Evolutionary conservation across 768 basidiomycete species (phyloP), one percentile per base, ranked within the genome.

Genomic region (Neoboletus subvelutipes): DNA sequence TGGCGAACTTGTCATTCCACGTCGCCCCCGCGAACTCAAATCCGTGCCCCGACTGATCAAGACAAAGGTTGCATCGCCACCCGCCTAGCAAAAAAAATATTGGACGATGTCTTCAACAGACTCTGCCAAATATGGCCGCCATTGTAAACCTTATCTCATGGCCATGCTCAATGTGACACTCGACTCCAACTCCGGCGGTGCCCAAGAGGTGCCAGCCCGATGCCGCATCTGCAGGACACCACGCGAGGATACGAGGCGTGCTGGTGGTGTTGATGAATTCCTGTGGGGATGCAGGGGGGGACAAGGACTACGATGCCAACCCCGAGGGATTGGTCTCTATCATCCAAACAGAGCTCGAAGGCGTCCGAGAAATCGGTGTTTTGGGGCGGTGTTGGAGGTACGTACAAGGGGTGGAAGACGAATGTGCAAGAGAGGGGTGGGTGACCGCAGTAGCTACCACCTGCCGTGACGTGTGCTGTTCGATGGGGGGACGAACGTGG

Each of bases 251-350:
- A 90, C 83, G 87, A 52, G 59, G 67, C n/a, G 69, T 85, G 0
- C 95, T 94, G 0, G 86, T 94, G 50, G 76, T 98, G 12, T 72
- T 98, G 55, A 98, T 98, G 95, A 96, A 98, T 71, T 94, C 92
- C 0, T 78, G 94, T 4, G 94, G 92, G 0, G 88, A 91, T 55
- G 89, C 92, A 0, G 84, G 86, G 17, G 17, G 63, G 59, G 81
- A 94, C 77, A 91, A 91, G 74, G 80, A 85, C 59, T 86, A 87
- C 64, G 64, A 62, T 17, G 62, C 52, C 53, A 83, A 87, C 67
- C 70, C 71, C 26, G 77, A 75, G 31, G 70, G 68, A 11, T 83
- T 93, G 5, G 58, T 95, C 10, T 77, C 80, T 24, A 91, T 85
- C 18, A 85, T 98, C 0, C 77, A 81, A 9, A 64, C 72, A 0